Base-by-base conservation (phyloP, 1,284 basidiomycete species). In the Ceratobasidium theobromae region DNA sequence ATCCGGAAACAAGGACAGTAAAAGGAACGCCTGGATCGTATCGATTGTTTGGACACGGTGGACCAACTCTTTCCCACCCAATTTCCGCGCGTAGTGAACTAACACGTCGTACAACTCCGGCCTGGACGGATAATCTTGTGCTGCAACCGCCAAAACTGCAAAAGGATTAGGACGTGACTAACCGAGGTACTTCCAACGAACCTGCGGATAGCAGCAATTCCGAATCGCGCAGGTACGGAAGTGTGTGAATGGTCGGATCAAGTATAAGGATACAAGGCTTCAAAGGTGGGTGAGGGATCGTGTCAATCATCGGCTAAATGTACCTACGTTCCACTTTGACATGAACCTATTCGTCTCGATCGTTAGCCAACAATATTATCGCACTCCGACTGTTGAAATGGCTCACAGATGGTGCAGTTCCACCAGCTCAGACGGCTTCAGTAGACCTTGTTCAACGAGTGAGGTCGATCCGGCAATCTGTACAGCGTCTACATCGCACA, bases 321-420 rank as follows among this genome's bases (percentile, higher is more conserved):
- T 28, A 60, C 57, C 38, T 28, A 60, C 57, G 23, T 60, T 60
- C 57, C 57, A 60, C 18, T 46, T 60, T 23, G 57, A 49, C 43
- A 60, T 49, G 16, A 32, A 60, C 18, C 57, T 60, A 23, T n/a
- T 18, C 40, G n/a, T n/a, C n/a, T n/a, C 25, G 49, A 49, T 16
- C n/a, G 33, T 54, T 25, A 38, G 32, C 27, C n/a, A n/a, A 30
- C 43, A 6, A 21, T 21, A 11, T 5, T 9, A 5, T 45, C 18
- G 21, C 32, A n/a, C 41, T 6, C n/a, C 23, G 3, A 46, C 4
- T n/a, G 18, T 45, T 12, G 28, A 49, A 9, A 25, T 33, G 3
- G 40, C 57, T 49, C 11, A 60, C 57, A 49, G 27, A 40, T 60
- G 57, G 18, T 60, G 49, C 4, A 60, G 32, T 27, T 60, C 57